Percentiles rank a stretch among this genome's conserved stretches.
Conservation (phyloP, 2,329 filamentous ascomycete genomes). For the Raffaelea arxii region DNA sequence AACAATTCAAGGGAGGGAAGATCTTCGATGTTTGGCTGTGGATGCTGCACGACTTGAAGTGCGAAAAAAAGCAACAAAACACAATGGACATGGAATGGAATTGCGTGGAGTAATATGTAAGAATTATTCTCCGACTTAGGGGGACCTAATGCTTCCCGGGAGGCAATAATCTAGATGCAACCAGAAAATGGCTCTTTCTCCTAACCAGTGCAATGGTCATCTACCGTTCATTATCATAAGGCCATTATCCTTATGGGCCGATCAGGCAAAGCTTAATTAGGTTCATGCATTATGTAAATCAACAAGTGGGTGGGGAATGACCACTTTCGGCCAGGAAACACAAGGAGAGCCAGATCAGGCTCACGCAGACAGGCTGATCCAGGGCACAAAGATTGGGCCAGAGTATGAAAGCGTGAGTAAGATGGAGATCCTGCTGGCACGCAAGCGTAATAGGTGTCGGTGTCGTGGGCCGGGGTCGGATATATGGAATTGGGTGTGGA, state of each 20-base stretch:
- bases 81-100: neutral
- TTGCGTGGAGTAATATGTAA: neutral
- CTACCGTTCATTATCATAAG: neutral
- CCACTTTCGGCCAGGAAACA: no score
- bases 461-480: neutral
- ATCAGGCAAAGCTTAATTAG: neutral
- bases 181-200: neutral
- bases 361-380: no score
- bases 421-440: neutral
- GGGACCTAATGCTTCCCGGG: neutral
- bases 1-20: neutral
- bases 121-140: no score
- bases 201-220: neutral
- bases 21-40: neutral
- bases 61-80: neutral
- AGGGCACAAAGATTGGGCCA: neutral
- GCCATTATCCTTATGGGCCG: neutral
- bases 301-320: no score
- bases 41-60: neutral
- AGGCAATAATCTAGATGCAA: neutral
- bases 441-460: neutral
- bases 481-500: neutral
- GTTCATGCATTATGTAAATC: neutral
- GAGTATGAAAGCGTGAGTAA: neutral
- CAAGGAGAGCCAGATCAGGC: no score